Percentiles rank a stretch among this genome's conserved stretches.
Conservation (phyloP, 495 filamentous ascomycete species). For the Aspergillus carlsbadensis region DNA sequence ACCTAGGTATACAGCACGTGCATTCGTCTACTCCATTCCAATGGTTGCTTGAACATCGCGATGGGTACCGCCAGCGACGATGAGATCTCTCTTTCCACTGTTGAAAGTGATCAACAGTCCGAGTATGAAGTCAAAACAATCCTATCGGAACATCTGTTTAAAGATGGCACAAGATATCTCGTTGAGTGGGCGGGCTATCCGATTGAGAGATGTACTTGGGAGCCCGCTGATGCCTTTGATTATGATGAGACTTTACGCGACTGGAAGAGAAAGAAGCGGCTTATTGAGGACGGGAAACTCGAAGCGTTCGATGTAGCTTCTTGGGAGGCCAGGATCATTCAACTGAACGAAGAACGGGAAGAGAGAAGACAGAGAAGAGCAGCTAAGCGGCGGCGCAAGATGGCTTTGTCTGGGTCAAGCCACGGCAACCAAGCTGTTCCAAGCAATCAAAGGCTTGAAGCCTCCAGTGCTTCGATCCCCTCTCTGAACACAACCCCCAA, state of each 20-base stretch:
- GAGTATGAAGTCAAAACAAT: slow-evolving; percentile 48
- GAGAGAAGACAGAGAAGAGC: slow-evolving; percentile 49
- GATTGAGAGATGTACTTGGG: slow-evolving; percentile 60
- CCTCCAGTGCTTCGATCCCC: neutral
- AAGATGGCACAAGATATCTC: slow-evolving; percentile 51
- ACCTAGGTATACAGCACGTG: too few species aligned
- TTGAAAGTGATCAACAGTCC: slow-evolving; percentile 32
- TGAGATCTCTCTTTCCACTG: slow-evolving; percentile 62
- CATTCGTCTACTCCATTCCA: neutral
- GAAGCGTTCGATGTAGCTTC: slow-evolving; percentile 48
- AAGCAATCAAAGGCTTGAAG: neutral
- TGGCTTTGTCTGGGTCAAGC: slow-evolving; percentile 24
- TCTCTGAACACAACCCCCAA: neutral
- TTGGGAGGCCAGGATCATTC: slow-evolving; percentile 37
- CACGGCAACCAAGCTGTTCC: neutral
- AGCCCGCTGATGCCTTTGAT: slow-evolving; percentile 55
- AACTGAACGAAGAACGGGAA: slow-evolving; percentile 24
- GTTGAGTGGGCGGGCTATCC: slow-evolving; percentile 68
- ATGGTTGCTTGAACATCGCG: neutral
- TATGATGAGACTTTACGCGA: slow-evolving; percentile 42
- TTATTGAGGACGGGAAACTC: slow-evolving; percentile 39
- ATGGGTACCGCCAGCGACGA: slow-evolving; percentile 47
- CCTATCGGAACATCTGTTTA: slow-evolving; percentile 45
- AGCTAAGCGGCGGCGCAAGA: slow-evolving; percentile 38
- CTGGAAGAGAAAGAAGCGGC: slow-evolving; percentile 55